These are phyloP conservation scores for Quercus robur DNA, from an alignment of 306 rosid genomes.

Conservation along the genomic window DNA sequence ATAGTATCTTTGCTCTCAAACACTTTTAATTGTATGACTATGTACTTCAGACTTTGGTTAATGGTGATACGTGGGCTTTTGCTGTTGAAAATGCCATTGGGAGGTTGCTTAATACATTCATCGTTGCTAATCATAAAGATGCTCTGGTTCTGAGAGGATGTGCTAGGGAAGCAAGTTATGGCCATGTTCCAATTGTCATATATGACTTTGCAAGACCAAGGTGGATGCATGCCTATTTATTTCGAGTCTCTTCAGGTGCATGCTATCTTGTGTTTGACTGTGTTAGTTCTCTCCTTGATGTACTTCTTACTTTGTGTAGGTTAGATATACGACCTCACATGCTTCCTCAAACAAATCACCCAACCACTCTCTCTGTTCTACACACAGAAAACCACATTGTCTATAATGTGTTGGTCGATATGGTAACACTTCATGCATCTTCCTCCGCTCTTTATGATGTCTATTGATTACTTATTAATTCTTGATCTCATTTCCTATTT, in stretches of 20 bases:
- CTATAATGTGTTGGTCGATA: conserved; percentile 75
- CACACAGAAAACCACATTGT: conserved; percentile 71
- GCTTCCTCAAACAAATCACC: conserved; percentile 86
- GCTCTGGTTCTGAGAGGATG: conserved; percentile 71
- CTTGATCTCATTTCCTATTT: not conserved
- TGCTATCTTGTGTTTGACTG: conserved; percentile 5
- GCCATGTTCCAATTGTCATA: conserved; percentile 62
- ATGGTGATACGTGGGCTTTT: conserved; percentile 72
- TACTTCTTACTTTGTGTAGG: conserved; percentile 42
- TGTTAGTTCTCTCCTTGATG: conserved; percentile 12
- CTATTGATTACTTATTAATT: not conserved
- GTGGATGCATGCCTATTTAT: conserved; percentile 32
- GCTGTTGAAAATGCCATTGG: conserved; percentile 86
- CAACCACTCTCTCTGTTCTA: conserved; percentile 61
- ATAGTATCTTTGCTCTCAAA: not conserved
- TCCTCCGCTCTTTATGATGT: not conserved
- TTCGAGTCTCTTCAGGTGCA: not conserved
- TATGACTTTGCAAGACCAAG: conserved; percentile 85
- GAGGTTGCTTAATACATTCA: conserved; percentile 80
- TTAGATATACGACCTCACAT: conserved; percentile 64
- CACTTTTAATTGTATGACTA: not conserved
- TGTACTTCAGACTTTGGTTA: conserved; percentile 60
- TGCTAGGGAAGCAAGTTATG: conserved; percentile 70
- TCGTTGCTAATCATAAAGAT: conserved; percentile 82
- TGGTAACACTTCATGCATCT: conserved; percentile 38